Base-by-base conservation (phyloP, 257 asterid genomes). In the Fraxinus pennsylvanica region DNA sequence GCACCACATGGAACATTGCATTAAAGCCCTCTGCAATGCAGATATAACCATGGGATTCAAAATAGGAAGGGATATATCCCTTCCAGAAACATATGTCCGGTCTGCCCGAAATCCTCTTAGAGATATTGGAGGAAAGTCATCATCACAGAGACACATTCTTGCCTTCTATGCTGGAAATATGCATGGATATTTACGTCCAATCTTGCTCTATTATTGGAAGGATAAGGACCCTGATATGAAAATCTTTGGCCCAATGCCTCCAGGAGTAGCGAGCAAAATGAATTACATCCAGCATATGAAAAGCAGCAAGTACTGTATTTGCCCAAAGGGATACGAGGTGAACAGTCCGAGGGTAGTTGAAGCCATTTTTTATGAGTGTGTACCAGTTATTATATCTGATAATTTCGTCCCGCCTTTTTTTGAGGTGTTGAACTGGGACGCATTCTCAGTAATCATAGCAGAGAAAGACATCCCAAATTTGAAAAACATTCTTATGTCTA, bases 281-380 rank as follows among this genome's bases (percentile, higher is more conserved):
- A 88, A 86, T 25, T 94, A 94, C 89, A 94, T 92, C 61, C 81
- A 87, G 14, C 93, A 88, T 69, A 94, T 94, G 97, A 92, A 92
- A 77, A 92, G 89, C 89, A 92, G 97, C 88, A 92, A 88, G 72
- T 94, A 85, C 82, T 94, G 98, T 83, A 85, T 94, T 30, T 92
- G 98, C 74, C 96, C 98, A 41, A 94, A 89, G 86, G 98, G 98
- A 2, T 89, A 92, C 9, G 98, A 91, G 79, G 98, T 92, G 74
- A 91, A 92, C 90, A 94, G 98, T 84, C 98, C 98, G 0, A 86
- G 98, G 75, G 90, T 94, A 32, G 97, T 92, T 0, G 98, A 92
- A 68, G 88, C 98, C 74, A 90, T 94, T 77, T 94, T 92, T 38
- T 94, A 94, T 25, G 98, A 92, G 78, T 94, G 98, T 41, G 94